Conservation (phyloP, 2,329 filamentous ascomycete genomes). For the Fusarium nanum region DNA sequence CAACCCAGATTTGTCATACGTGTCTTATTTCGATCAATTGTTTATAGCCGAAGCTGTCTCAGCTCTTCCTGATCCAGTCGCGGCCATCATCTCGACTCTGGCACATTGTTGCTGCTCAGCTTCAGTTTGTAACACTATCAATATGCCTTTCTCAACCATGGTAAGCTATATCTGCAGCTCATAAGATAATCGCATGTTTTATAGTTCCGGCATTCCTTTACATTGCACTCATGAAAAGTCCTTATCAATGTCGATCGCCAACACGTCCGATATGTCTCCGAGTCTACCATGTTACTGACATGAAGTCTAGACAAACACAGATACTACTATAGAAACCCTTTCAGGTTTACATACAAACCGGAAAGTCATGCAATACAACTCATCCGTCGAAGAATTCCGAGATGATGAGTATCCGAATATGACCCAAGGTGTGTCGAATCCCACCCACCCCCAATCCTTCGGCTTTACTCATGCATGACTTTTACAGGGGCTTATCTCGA, state of each 20-base stretch:
- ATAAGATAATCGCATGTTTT: neutral
- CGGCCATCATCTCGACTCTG: neutral
- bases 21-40: neutral
- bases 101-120: neutral
- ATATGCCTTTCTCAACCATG: slow-evolving; percentile 29
- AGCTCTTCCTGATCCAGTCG: neutral
- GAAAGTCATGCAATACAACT: slow-evolving; percentile 43
- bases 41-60: slow-evolving; percentile 7
- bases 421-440: slow-evolving; percentile 38
- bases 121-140: neutral
- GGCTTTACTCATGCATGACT: slow-evolving; percentile 10
- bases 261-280: neutral
- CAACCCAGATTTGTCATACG: neutral
- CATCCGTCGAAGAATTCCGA: slow-evolving; percentile 41
- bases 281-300: neutral
- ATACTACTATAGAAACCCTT: slow-evolving; percentile 17
- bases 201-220: neutral
- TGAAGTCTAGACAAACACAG: slow-evolving; percentile 32
- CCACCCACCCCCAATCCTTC: neutral
- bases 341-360: slow-evolving; percentile 14
- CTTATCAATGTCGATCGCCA: neutral
- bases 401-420: slow-evolving; percentile 47
- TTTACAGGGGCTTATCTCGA: slow-evolving; percentile 62
- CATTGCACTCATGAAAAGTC: neutral
- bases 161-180: slow-evolving; percentile 27